phyloP scores from a whole-genome alignment of 2,329 filamentous ascomycete species.

The Fusarium transvaalense region DNA sequence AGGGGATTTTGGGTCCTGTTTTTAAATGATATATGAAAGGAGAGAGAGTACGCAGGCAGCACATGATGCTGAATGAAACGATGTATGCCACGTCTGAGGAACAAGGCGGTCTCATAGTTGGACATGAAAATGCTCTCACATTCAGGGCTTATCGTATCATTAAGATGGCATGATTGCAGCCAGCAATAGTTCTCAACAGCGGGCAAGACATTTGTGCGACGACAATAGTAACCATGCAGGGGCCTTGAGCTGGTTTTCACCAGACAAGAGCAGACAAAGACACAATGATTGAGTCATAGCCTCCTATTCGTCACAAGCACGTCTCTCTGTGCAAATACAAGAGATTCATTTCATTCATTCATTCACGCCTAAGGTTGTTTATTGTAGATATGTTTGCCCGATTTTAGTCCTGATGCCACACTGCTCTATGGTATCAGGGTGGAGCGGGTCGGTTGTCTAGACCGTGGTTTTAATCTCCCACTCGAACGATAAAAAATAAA shows the following conservation, averaged over 20 bases:
- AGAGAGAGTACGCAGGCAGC: conserved; percentile 4
- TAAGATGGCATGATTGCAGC: conserved; percentile 8
- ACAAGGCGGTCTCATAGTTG: conserved; percentile 5
- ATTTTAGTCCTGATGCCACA: conserved; percentile 74
- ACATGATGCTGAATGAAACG: conserved; percentile 20
- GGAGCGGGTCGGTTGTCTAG: conserved; percentile 77
- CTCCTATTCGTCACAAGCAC: conserved; percentile 8
- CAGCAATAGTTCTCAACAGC: conserved; percentile 1
- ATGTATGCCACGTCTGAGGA: neutral
- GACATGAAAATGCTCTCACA: neutral
- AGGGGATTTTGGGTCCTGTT: conserved; percentile 1
- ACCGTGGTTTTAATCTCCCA: conserved; percentile 73
- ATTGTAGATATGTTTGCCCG: conserved; percentile 61
- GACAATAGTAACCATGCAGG: neutral
- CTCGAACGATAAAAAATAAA: conserved; percentile 67
- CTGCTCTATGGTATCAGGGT: conserved; percentile 70
- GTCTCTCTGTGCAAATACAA: conserved; percentile 8
- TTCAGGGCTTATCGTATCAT: conserved; percentile 5
- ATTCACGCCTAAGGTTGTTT: conserved; percentile 1
- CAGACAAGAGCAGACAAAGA: neutral
- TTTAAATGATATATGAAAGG: conserved; percentile 6
- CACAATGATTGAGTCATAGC: neutral
- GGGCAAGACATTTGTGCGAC: conserved; percentile 26
- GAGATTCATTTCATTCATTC: conserved; percentile 17
- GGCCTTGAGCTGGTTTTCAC: neutral